These are phyloP conservation scores for Zygoascus ofunaensis DNA, from an alignment of 805 yeast species.

Conservation along the genomic window DNA sequence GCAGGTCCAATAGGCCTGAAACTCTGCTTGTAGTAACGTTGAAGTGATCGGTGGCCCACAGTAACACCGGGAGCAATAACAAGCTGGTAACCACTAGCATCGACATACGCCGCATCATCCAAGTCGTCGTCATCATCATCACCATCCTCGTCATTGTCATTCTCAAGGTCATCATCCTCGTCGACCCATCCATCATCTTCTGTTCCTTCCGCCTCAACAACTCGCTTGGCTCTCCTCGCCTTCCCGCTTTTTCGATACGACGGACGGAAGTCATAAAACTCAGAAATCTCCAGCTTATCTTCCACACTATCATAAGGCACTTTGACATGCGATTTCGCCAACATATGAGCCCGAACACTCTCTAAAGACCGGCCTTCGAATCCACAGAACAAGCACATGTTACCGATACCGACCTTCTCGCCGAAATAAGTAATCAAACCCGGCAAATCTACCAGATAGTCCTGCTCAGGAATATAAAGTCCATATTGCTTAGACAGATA, in stretches of 20 bases:
- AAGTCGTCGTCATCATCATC: conserved; percentile 21
- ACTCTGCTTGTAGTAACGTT: conserved; percentile 63
- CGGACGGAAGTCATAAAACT: conserved; percentile 75
- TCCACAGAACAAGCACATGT: conserved; percentile 71
- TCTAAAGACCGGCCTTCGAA: conserved; percentile 80
- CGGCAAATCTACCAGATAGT: conserved; percentile 53
- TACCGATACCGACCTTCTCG: conserved; percentile 74
- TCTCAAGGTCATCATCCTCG: conserved; percentile 25
- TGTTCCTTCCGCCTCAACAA: conserved; percentile 25
- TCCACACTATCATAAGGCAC: conserved; percentile 79
- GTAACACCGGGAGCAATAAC: conserved; percentile 69
- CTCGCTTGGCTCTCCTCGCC: conserved; percentile 23
- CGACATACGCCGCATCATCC: conserved; percentile 34
- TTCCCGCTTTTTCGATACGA: conserved; percentile 42
- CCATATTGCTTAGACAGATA: conserved; percentile 83
- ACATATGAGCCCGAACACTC: conserved; percentile 84
- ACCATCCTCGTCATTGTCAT: conserved; percentile 28
- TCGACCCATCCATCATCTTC: conserved; percentile 29
- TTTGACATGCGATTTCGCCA: conserved; percentile 75
- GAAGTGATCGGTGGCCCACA: conserved; percentile 73
- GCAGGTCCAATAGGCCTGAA: conserved; percentile 40
- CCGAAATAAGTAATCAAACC: conserved; percentile 73
- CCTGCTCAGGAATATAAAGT: conserved; percentile 74
- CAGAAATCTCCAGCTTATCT: conserved; percentile 66
- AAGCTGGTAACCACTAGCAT: conserved; percentile 54